Base-by-base conservation (phyloP, 768 basidiomycete species). In the Boletus sp. region DNA sequence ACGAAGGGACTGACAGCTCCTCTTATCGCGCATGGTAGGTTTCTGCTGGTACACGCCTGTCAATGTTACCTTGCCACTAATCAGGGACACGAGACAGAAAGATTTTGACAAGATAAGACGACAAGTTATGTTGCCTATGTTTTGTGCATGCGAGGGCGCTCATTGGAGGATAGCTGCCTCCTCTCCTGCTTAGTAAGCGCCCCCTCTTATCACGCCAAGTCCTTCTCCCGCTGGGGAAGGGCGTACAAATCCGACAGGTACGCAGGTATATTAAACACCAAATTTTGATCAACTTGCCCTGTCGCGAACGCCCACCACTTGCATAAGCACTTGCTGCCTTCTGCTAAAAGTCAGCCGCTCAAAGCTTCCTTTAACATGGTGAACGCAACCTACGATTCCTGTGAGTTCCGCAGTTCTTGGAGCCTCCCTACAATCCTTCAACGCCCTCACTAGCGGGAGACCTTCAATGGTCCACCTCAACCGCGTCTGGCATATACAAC, bases 351-450 rank as follows among this genome's bases (percentile, higher is more conserved):
- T 15, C 13, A 29, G 39, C 48, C 40, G 33, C 46, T 37, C n/a
- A 21, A 46, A 56, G 41, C 38, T 33, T 21, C 17, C 46, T 14
- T 17, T 19, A 62, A 56, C 48, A 77, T 76, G 75, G 76, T 76
- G 57, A 78, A 79, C 64, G 71, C 66, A 27, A 75, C 75, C 45
- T 79, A 74, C 62, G 72, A 77, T 39, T 53, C 67, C 14, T 75
- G 77, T 76, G 27, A 57, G 75, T 60, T 25, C n/a, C n/a, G n/a
- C n/a, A n/a, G n/a, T n/a, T n/a, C 13, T 7, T 15, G 4, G 3
- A 13, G 5, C 7, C 6, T n/a, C 5, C 1, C 9, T n/a, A 25
- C 5, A 4, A 17, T 17, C 32, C 37, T 39, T 47, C 4, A 13
- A 30, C 23, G 25, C 13, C 9, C 29, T 29, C 21, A 40, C 2